Base-by-base conservation (phyloP, 2,329 filamentous ascomycete genomes). In the Aureobasidium sp. region DNA sequence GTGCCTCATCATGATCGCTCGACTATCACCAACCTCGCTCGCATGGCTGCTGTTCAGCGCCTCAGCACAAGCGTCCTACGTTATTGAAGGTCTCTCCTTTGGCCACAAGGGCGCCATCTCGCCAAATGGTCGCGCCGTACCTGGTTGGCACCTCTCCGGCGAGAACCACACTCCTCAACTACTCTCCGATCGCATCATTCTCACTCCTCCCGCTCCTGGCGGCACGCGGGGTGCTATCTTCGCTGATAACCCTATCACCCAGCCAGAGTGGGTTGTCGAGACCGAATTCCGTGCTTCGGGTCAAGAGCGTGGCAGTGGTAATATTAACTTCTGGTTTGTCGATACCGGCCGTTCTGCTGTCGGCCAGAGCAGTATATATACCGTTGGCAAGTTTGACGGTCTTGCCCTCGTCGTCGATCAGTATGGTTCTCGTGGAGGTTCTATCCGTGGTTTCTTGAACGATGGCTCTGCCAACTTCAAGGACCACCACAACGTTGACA, bases 321-420 rank as follows among this genome's bases (percentile, higher is more conserved):
- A 95, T 76, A 79, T 99, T 68, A 93, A 97, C 75, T 82, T 99
- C 70, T 99, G 94, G 94, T 90, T 95, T 71, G 87, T 84, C 58
- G 86, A 85, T 68, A 83, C 89, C 64, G 64, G 64, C n/a, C 77
- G 84, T 67, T 76, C 81, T 64, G 79, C 80, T 34, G 79, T 96
- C 61, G 87, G 86, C 61, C 82, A 86, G 27, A 83, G 84, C 66
- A 95, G 90, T 75, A 85, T 96, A 68, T 96, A 97, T 77, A 94
- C 89, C 0, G 87, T 88, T 10, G 85, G 85, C 60, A 85, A 84
- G 68, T 99, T 96, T 70, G 93, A 97, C 69, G 94, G 94, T n/a
- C 78, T 99, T 67, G 92, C 85, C 37, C 78, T 99, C 62, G 87
- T 95, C 27, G 76, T 99, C 60, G 93, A 97, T 76, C 87, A 89